Percentiles rank a stretch among this genome's conserved stretches.
Conservation (phyloP, 441 rosid species). For the Breynia disticha region DNA sequence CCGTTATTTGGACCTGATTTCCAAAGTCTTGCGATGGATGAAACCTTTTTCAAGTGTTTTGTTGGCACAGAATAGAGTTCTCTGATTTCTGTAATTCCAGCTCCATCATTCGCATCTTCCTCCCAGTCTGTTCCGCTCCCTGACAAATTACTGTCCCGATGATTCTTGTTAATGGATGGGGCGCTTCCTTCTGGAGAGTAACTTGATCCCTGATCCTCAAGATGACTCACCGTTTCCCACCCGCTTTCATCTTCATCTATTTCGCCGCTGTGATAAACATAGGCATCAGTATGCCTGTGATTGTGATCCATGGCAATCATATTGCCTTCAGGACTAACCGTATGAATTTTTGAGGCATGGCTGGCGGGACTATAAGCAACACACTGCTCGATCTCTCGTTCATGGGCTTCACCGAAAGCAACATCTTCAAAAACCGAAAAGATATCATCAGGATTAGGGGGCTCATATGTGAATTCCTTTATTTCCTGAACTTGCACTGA, state of each 20-base stretch:
- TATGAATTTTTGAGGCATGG: conserved; percentile 44
- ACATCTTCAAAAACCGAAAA: conserved; percentile 68
- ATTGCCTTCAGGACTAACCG: conserved; percentile 39
- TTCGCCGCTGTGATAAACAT: conserved; percentile 31
- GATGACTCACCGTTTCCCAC: conserved; percentile 89
- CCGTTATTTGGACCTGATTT: conserved; percentile 41
- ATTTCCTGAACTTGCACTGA: conserved; percentile 36
- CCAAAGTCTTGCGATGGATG: conserved; percentile 80
- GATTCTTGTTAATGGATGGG: conserved; percentile 49
- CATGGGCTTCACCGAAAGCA: conserved; percentile 43
- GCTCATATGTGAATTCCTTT: conserved; percentile 67
- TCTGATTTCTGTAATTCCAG: conserved; percentile 55
- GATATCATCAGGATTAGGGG: conserved; percentile 63
- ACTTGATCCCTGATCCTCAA: conserved; percentile 84
- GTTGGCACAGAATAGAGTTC: conserved; percentile 55
- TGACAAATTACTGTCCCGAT: conserved; percentile 41
- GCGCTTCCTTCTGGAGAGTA: conserved; percentile 67
- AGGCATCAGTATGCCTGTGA: conserved; percentile 35
- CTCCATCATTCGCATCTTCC: conserved; percentile 38
- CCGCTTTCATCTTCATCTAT: conserved; percentile 85
- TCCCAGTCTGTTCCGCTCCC: conserved; percentile 48
- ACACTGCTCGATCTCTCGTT: conserved; percentile 54
- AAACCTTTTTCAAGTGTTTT: conserved; percentile 48
- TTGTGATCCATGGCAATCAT: conserved; percentile 22
- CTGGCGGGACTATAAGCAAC: conserved; percentile 45